Conservation (phyloP, 768 basidiomycete genomes). For the Filobasidium wieringae region DNA sequence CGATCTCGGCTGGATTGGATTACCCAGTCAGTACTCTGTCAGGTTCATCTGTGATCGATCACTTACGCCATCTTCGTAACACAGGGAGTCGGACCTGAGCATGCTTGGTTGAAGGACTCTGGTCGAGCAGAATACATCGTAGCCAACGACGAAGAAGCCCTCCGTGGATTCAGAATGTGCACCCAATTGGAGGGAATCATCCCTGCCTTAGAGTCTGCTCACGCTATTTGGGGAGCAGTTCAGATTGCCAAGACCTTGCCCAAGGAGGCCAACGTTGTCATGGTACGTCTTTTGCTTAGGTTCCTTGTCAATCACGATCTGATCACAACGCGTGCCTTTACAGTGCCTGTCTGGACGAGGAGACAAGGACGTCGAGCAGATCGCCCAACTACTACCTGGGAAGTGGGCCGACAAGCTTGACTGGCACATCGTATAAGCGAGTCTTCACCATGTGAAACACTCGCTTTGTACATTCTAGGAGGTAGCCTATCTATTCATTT, state of each 20-base stretch:
- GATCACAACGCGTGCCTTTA: not conserved
- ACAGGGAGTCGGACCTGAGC: constrained; percentile 94
- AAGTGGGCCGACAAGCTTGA: constrained; percentile 89
- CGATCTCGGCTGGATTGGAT: constrained; percentile 88
- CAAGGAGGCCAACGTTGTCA: constrained; percentile 74
- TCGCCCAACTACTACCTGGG: constrained; percentile 76
- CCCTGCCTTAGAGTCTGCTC: constrained; percentile 88
- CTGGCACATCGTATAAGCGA: constrained; percentile 60
- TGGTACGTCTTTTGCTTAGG: constrained; percentile 48
- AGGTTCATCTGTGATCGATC: not conserved
- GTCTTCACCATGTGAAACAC: too few species aligned
- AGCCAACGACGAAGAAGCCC: constrained; percentile 86
- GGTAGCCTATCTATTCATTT: too few species aligned
- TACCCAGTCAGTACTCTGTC: constrained; percentile 43
- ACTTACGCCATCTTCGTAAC: constrained; percentile 23
- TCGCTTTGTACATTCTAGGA: too few species aligned
- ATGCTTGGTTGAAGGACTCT: constrained; percentile 91
- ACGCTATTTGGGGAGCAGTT: constrained; percentile 89
- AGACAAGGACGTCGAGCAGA: constrained; percentile 95
- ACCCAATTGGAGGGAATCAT: constrained; percentile 96
- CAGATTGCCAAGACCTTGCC: constrained; percentile 70
- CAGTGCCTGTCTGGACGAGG: constrained; percentile 90
- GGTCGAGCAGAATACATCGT: constrained; percentile 84
- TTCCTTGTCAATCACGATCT: not conserved
- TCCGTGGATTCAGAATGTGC: constrained; percentile 79